phyloP scores from a whole-genome alignment of 352 stramenopile species.

The Pythium vanterpoolii region DNA sequence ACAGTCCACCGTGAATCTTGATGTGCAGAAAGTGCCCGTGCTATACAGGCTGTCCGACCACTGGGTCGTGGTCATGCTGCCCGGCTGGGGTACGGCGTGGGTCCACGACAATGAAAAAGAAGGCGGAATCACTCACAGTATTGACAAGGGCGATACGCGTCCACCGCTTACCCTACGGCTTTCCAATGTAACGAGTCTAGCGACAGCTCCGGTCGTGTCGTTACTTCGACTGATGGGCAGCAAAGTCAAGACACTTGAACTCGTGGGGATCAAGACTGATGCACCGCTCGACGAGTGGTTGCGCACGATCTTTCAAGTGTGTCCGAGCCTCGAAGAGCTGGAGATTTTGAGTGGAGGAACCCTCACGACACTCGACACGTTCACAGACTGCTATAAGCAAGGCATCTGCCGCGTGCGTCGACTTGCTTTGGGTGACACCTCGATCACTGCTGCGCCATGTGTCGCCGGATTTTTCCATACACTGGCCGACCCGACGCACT shows the following conservation, averaged over 20 bases:
- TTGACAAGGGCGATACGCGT: background rate
- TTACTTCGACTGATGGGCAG: constrained; percentile 3
- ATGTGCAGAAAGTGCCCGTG: background rate
- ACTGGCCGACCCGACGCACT: background rate
- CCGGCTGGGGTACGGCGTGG: constrained; percentile 9
- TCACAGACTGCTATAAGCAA: background rate
- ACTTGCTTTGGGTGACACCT: background rate
- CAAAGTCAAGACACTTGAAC: background rate
- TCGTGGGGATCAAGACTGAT: background rate
- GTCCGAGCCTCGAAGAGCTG: constrained; percentile 1
- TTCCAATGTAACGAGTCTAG: background rate
- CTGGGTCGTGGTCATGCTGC: background rate
- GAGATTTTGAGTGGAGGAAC: background rate
- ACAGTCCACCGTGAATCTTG: background rate
- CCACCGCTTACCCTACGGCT: background rate
- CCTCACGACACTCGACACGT: background rate
- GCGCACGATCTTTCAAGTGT: background rate
- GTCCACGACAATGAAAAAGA: background rate
- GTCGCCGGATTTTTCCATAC: background rate
- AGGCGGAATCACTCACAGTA: background rate
- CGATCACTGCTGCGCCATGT: background rate
- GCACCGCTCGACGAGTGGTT: constrained; percentile 3
- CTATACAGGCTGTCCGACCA: background rate
- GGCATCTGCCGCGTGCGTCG: background rate
- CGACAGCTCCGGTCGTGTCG: background rate